Evolutionary conservation across 2,329 filamentous ascomycete genomes (phyloP), one percentile per base, ranked within the genome.

Genomic region (Alternaria sp.): DNA sequence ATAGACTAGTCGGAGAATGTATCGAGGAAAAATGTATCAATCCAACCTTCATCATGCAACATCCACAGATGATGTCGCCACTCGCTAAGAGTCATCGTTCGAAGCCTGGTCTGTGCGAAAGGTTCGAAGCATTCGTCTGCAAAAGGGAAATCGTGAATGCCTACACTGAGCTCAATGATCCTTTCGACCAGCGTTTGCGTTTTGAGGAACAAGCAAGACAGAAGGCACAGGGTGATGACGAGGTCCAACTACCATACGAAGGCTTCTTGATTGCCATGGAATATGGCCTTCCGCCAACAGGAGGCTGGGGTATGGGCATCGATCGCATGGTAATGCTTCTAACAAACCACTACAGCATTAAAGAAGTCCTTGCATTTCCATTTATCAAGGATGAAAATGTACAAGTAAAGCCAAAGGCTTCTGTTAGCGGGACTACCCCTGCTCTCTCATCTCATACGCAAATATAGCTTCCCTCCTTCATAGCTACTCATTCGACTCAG

Each of bases 81-180:
- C 85, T 99, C 17, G 95, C 95, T 83, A 99, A 99, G 85, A 93
- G 93, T 79, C 92, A 97, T 80, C 91, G 95, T 67, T 81, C 84
- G 42, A 86, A 87, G 63, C 85, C 89, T 51, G 95, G 67, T 67
- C 66, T 99, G 91, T 97, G 93, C 77, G 95, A 99, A 83, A 90
- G 95, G 55, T 98, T 98, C 79, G 95, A 99, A 81, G 93, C 92
- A 9, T 99, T 99, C 69, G 95, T 97, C 46, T 93, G 90, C 84
- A 95, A 93, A 85, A 96, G 95, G 86, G 94, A 98, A 78, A 97
- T 98, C 68, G 90, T 90, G 73, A 98, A 99, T 75, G 93, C 93
- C 5, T 96, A 97, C 81, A 98, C 94, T 37, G 95, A 99, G 86
- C 89, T 99, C 85, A 96, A 96, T 84, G 92, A 97, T 73, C 93